These are phyloP conservation scores for Phytophthora parvispora DNA, from an alignment of 352 stramenopile genomes.

Conservation along the genomic window DNA sequence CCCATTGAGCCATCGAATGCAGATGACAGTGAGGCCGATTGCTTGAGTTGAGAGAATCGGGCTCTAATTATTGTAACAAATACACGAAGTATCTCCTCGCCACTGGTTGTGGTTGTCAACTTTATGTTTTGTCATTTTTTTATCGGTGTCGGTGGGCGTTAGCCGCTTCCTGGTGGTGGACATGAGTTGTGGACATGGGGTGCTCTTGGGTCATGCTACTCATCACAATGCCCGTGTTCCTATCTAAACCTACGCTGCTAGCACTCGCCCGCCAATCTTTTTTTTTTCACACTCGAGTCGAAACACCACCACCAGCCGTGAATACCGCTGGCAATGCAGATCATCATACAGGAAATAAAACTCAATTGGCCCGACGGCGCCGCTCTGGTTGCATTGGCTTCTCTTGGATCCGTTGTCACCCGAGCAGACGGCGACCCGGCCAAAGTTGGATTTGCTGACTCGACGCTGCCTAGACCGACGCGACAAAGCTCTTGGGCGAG, in stretches of 20 bases:
- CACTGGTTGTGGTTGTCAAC: slow-evolving; percentile 4
- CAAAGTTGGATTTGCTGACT: slow-evolving; percentile 33
- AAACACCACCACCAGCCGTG: slow-evolving; percentile 6
- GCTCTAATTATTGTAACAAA: background rate
- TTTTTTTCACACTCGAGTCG: background rate
- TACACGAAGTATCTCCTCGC: background rate
- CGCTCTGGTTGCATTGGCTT: slow-evolving; percentile 6
- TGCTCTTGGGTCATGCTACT: slow-evolving; percentile 21
- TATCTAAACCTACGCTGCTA: slow-evolving; percentile 26
- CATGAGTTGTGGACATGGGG: background rate
- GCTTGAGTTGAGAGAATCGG: background rate
- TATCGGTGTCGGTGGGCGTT: slow-evolving; percentile 15
- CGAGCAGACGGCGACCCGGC: slow-evolving; percentile 1
- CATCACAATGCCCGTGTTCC: slow-evolving; percentile 17
- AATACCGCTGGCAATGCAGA: slow-evolving; percentile 30
- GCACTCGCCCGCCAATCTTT: slow-evolving; percentile 1
- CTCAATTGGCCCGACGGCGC: slow-evolving; percentile 7
- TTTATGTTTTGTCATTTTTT: slow-evolving; percentile 32
- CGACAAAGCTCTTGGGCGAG: slow-evolving; percentile 85
- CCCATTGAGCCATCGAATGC: background rate
- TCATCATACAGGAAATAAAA: slow-evolving; percentile 33
- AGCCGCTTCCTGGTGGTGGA: slow-evolving; percentile 5
- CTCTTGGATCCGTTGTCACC: slow-evolving; percentile 9
- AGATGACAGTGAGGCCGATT: background rate
- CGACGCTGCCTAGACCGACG: slow-evolving; percentile 65